Conservation (phyloP, 139 green algal genomes). For the Parachlorella kessleri region DNA sequence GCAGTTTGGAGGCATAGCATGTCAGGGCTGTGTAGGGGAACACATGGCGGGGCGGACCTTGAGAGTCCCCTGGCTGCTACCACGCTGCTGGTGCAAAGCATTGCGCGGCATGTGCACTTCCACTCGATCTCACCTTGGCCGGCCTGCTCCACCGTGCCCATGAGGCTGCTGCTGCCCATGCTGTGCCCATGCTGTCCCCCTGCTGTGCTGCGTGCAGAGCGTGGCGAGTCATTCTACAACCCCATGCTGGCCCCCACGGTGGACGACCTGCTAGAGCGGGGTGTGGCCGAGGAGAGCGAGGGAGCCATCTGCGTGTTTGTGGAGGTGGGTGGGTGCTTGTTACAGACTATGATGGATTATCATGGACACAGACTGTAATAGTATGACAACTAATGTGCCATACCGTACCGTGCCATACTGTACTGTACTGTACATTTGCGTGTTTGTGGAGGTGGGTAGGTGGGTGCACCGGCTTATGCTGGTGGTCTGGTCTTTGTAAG, state of each 20-base stretch:
- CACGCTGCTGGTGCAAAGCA: too few relatives aligned
- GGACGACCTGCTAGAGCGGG: constrained; percentile 70
- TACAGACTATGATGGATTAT: too few relatives aligned
- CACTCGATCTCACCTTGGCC: not conserved
- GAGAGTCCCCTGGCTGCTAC: too few relatives aligned
- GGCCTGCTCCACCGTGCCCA: not conserved
- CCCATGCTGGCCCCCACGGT: constrained; percentile 78
- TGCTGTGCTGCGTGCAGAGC: constrained; percentile 60
- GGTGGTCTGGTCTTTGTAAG: too few relatives aligned
- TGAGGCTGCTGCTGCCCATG: not conserved
- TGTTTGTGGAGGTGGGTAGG: constrained; percentile 66
- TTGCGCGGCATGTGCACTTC: too few relatives aligned
- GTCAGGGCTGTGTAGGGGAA: too few relatives aligned
- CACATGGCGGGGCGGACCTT: too few relatives aligned
- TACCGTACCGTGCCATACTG: too few relatives aligned
- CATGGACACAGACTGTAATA: too few relatives aligned
- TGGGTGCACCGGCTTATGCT: too few relatives aligned
- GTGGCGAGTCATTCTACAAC: constrained; percentile 99
- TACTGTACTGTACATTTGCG: too few relatives aligned
- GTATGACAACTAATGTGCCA: too few relatives aligned
- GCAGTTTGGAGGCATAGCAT: not conserved
- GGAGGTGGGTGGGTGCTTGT: constrained; percentile 29
- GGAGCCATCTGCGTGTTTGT: constrained; percentile 88
- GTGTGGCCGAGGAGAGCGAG: constrained; percentile 78
- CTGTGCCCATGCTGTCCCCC: not conserved